Evolutionary conservation across 805 yeast genomes (phyloP), one percentile per base, ranked within the genome.

Genomic region (Yarrowia sp.): DNA sequence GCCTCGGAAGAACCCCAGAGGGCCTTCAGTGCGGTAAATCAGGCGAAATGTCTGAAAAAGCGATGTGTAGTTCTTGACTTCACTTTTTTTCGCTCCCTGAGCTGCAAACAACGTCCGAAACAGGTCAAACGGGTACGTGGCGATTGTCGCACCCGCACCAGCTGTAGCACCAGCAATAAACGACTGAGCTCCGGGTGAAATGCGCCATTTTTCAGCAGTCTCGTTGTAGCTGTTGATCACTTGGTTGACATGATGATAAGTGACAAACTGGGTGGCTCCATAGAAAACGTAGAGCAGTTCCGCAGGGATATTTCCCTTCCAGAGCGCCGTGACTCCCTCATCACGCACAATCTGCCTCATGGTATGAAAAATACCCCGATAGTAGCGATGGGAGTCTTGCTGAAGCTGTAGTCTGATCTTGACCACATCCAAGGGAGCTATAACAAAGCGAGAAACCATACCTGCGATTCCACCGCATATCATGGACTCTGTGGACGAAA

Each of bases 301-400:
- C 0, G 98, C 99, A 0, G 99, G 96, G 0, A 90, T 81, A 73
- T 95, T 95, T 0, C 99, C 99, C 74, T 92, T 92, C 98, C 98
- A 95, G n/a, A 93, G 79, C 0, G 91, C 93, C 8, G 74, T 67
- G 0, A 87, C 45, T 1, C 96, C 96, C 74, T 93, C 98, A 38
- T 84, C 79, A 17, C 74, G 72, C 1, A 81, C 67, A 1, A 91
- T 81, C 1, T 78, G 74, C 13, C 67, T 67, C 53, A 84, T 73
- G 0, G 86, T 69, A 1, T 62, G 61, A 15, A 66, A 15, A 7
- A 74, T 43, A 78, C 17, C 73, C 2, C 83, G 81, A 10, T 69
- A 67, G 67, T 80, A 79, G 62, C 74, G 73, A 38, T 45, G 41
- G 38, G 48, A 28, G 1, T 71, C 70, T 7, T 69, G 6, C 66